A percentile compares a stretch with the other conserved stretches of the same genome.
Conservation (phyloP, 495 filamentous ascomycete genomes). For the Hypoxylon lienhwacheense region DNA sequence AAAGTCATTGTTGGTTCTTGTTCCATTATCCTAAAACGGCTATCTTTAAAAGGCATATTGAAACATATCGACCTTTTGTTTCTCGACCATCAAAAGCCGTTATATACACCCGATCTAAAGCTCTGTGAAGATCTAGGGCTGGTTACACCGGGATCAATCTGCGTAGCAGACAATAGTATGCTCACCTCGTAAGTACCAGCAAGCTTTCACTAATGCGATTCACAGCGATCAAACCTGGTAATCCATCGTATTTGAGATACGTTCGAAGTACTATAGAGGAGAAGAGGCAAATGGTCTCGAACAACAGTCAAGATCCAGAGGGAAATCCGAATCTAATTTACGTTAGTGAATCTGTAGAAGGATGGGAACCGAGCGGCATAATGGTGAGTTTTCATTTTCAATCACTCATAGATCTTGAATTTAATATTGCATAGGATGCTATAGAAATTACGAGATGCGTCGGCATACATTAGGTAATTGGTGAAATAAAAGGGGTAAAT, state of each 20-base stretch:
- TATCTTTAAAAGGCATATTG: slow-evolving; percentile 55
- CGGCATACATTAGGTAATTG: too few relatives aligned
- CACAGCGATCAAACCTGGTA: slow-evolving; percentile 66
- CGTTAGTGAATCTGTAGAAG: slow-evolving; percentile 63
- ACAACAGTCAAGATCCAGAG: slow-evolving; percentile 41
- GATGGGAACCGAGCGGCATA: slow-evolving; percentile 67
- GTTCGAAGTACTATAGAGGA: slow-evolving; percentile 58
- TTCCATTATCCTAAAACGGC: slow-evolving; percentile 58
- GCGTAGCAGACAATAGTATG: slow-evolving; percentile 69
- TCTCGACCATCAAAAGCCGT: slow-evolving; percentile 74
- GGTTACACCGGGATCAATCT: slow-evolving; percentile 60
- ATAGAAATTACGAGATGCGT: slow-evolving; percentile 71
- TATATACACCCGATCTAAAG: slow-evolving; percentile 71
- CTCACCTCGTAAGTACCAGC: neutral
- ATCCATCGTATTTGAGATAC: slow-evolving; percentile 72
- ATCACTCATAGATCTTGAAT: too few relatives aligned
- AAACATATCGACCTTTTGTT: slow-evolving; percentile 67
- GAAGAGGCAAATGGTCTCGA: slow-evolving; percentile 47
- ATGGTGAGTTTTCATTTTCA: slow-evolving; percentile 47
- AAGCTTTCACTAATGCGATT: neutral
- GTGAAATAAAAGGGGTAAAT: too few relatives aligned
- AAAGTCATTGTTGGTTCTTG: slow-evolving; percentile 67
- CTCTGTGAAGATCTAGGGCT: slow-evolving; percentile 68
- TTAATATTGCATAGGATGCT: slow-evolving; percentile 61
- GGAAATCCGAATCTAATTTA: slow-evolving; percentile 75